Base-by-base conservation (phyloP, 1,139 yeast species). In the Saccharomyces hybrid region DNA sequence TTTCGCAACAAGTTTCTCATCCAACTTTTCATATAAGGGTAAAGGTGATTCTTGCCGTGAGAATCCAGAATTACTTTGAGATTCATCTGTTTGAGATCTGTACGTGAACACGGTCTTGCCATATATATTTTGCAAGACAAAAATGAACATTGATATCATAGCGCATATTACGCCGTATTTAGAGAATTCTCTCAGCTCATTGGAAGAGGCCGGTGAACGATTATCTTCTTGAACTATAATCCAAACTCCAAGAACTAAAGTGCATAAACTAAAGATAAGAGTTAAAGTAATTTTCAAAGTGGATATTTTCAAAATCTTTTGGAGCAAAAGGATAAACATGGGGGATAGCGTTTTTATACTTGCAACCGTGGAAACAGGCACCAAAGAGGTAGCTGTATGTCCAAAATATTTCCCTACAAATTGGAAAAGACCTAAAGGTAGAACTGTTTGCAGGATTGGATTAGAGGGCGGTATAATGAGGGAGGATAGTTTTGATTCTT, bases 311-410 rank as follows among this genome's bases (percentile, higher is more conserved):
- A 88, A 52, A 2, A 84, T 53, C 57, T 90, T 77, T 71, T 91
- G 91, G 28, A 88, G 83, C 20, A 83, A 68, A 13, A 93, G 95
- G 1, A 96, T 88, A 54, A 88, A 81, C 49, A 93, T 75, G 1
- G 99, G 99, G 25, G 96, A 85, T 48, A 91, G 75, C 0, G 97
- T 93, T 73, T 93, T 93, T 63, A 93, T 85, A 46, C 97, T 93
- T 65, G 93, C 96, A 25, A 93, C 97, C 57, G 93, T 77, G 1
- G 97, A 88, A 13, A 93, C 96, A 0, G 97, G 97, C 32, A 93
- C 90, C 56, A 86, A 73, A 4, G 93, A 82, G 1, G 98, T 91
- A 25, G 98, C 96, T 67, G 86, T 85, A 68, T 90, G 97, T 5
- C 95, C 84, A 53, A 95, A 83, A 62, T 89, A 82, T 70, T 93